These are phyloP conservation scores for Mycena pura DNA, from an alignment of 768 basidiomycete species.

Conservation along the genomic window DNA sequence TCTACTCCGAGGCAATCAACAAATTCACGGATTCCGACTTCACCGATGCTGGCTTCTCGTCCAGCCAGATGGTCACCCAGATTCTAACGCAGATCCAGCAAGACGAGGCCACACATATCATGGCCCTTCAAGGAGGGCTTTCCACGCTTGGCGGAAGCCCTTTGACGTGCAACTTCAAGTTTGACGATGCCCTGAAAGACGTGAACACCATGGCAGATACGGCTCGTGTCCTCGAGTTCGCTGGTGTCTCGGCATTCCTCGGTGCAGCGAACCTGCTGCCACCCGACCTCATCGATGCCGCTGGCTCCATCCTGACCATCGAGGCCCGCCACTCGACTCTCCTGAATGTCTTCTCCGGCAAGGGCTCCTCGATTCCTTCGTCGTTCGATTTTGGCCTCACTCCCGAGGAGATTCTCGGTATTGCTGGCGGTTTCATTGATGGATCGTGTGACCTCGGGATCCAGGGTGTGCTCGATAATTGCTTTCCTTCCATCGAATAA, in stretches of 20 bases:
- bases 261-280: constrained; percentile 70
- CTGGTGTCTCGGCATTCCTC: constrained; percentile 81
- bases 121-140: too few relatives aligned
- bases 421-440: constrained; percentile 71
- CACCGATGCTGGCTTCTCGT: constrained; percentile 65
- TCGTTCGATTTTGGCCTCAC: constrained; percentile 75
- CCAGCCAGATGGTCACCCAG: constrained; percentile 59
- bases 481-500: background rate
- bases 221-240: constrained; percentile 77
- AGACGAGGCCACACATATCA: constrained; percentile 2
- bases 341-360: constrained; percentile 69
- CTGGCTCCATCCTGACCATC: constrained; percentile 75
- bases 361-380: constrained; percentile 65
- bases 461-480: constrained; percentile 51
- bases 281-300: constrained; percentile 63
- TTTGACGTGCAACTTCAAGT: constrained; percentile 73
- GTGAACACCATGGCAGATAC: constrained; percentile 72
- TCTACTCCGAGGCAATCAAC: constrained; percentile 68
- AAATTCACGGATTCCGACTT: constrained; percentile 74
- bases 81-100: constrained; percentile 65
- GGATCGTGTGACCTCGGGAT: constrained; percentile 69
- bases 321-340: constrained; percentile 86
- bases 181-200: constrained; percentile 64
- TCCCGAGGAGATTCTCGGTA: constrained; percentile 72
- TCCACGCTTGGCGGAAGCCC: constrained; percentile 68